Evolutionary conservation across 208 protist genomes (phyloP).

Genomic region (Acanthamoeba healyi): DNA sequence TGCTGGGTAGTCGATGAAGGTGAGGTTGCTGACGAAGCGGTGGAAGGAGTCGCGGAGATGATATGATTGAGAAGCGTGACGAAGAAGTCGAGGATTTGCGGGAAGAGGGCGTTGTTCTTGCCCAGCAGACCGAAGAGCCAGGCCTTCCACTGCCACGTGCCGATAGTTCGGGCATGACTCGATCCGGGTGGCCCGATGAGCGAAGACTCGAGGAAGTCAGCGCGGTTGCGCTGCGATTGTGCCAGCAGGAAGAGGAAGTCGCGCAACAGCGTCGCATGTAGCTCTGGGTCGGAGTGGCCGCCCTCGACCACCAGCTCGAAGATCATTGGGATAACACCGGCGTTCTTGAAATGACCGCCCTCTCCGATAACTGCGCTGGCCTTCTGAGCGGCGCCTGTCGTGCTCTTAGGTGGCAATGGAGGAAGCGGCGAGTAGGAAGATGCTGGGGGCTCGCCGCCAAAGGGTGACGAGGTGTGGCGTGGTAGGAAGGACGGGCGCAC

Average conservation of each 20-base stretch:
- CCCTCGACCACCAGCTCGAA: conserved; percentile 70
- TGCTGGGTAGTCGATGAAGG: neutral
- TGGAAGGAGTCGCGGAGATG: neutral
- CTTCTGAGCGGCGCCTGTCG: neutral
- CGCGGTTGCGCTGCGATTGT: conserved; percentile 41
- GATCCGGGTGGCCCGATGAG: conserved; percentile 2
- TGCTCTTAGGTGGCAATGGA: neutral
- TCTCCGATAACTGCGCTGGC: neutral
- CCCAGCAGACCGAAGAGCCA: conserved; percentile 66
- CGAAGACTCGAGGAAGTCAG: conserved; percentile 35
- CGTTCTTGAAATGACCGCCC: conserved; percentile 22
- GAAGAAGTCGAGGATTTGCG: conserved; percentile 55
- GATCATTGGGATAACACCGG: conserved; percentile 51
- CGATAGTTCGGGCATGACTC: neutral
- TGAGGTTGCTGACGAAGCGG: neutral
- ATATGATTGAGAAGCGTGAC: conserved; percentile 65
- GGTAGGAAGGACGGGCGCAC: neutral
- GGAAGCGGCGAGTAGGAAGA: conserved; percentile 44
- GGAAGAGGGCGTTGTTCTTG: conserved; percentile 62
- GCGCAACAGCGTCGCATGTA: conserved; percentile 11
- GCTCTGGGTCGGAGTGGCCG: neutral
- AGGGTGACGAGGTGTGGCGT: neutral
- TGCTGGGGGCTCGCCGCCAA: neutral
- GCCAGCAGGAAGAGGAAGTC: conserved; percentile 60
- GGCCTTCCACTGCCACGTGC: conserved; percentile 70